Conservation (phyloP, 176 grass and related monocot species). For the Oryza meridionalis region DNA sequence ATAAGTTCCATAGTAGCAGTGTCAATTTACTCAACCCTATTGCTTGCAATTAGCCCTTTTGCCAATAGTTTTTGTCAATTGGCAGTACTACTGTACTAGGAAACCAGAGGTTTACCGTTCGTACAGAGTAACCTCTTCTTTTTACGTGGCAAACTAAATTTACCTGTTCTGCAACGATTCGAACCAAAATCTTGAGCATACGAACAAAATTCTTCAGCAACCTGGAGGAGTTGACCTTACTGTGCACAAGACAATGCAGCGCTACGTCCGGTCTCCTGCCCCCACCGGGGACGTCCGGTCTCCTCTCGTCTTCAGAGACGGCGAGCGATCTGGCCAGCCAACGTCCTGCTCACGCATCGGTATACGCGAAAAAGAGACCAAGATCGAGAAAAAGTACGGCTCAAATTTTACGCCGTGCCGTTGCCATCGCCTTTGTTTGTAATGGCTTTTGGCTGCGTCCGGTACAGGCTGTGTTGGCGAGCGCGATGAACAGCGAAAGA, state of each 20-base stretch:
- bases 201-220: background rate
- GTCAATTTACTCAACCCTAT: too few relatives aligned
- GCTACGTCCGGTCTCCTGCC: background rate
- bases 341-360: constrained; percentile 7
- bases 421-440: constrained; percentile 44
- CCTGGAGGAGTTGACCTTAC: background rate
- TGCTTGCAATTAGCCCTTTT: too few relatives aligned
- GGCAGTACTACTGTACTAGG: too few relatives aligned
- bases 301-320: background rate
- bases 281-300: background rate
- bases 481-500: constrained; percentile 35
- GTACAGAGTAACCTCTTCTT: too few relatives aligned
- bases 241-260: background rate
- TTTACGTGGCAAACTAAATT: too few relatives aligned
- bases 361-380: constrained; percentile 27
- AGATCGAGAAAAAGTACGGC: constrained; percentile 3
- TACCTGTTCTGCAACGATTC: background rate
- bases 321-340: background rate
- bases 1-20: too few relatives aligned
- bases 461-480: constrained; percentile 12
- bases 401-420: constrained; percentile 19
- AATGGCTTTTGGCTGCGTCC: background rate
- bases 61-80: too few relatives aligned
- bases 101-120: too few relatives aligned
- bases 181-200: background rate